Conservation (phyloP, 2,329 filamentous ascomycete genomes). For the Leptosphaerulina australis region DNA sequence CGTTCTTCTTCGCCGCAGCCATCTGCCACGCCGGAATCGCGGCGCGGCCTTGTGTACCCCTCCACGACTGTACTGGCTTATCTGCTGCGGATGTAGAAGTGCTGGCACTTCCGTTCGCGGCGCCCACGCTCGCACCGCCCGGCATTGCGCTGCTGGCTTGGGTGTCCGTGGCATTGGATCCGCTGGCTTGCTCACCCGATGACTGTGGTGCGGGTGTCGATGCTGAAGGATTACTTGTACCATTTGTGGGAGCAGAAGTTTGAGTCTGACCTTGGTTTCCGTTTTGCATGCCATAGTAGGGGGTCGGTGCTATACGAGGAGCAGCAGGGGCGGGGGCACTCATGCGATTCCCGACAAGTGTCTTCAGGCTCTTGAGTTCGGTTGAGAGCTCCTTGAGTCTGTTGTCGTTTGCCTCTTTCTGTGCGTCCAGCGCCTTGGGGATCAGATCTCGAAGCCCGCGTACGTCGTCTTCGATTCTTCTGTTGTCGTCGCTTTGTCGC, state of each 20-base stretch:
- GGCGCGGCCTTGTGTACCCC: slow-evolving; percentile 43
- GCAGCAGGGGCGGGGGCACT: slow-evolving; percentile 37
- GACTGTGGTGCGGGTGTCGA: slow-evolving; percentile 18
- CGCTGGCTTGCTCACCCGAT: slow-evolving; percentile 30
- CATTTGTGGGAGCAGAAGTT: slow-evolving; percentile 28
- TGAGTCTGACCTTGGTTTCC: slow-evolving; percentile 22
- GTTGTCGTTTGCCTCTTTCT: slow-evolving; percentile 82
- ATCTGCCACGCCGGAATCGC: slow-evolving; percentile 62
- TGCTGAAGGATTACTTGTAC: slow-evolving; percentile 35
- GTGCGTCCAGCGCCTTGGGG: slow-evolving; percentile 84
- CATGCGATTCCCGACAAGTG: slow-evolving; percentile 73
- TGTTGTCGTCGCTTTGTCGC: slow-evolving; percentile 84
- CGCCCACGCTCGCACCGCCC: slow-evolving; percentile 14
- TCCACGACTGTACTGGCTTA: slow-evolving; percentile 30
- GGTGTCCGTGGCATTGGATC: slow-evolving; percentile 22
- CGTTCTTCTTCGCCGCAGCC: slow-evolving; percentile 56
- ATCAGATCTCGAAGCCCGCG: slow-evolving; percentile 81
- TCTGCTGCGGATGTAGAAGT: slow-evolving; percentile 26
- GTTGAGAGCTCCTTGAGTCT: slow-evolving; percentile 82
- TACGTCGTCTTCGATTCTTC: slow-evolving; percentile 85
- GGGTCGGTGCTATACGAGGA: slow-evolving; percentile 31
- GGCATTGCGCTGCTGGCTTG: slow-evolving; percentile 27
- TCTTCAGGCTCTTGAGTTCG: slow-evolving; percentile 92
- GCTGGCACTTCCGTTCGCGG: slow-evolving; percentile 19
- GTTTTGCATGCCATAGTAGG: slow-evolving; percentile 30